Conservation (phyloP, 768 basidiomycete genomes). For the Scleroderma bovista region DNA sequence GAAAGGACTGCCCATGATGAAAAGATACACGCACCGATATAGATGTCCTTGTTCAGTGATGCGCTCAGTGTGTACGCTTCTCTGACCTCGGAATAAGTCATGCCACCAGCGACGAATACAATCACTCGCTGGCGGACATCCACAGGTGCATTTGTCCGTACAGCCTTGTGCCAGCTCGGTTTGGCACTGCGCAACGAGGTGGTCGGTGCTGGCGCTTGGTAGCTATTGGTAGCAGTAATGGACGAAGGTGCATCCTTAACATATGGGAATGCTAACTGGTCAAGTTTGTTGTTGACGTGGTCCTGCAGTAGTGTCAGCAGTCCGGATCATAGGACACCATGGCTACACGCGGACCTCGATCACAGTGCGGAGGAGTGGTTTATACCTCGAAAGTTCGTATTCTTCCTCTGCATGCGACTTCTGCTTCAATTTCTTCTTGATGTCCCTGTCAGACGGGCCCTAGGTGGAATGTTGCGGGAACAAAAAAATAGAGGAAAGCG, state of each 20-base stretch:
- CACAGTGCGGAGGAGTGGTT: slow-evolving; percentile 73
- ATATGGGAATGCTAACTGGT: slow-evolving; percentile 80
- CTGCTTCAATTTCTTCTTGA: slow-evolving; percentile 76
- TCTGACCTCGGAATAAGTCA: slow-evolving; percentile 94
- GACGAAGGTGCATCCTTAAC: slow-evolving; percentile 71
- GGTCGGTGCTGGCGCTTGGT: slow-evolving; percentile 48
- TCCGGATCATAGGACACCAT: not conserved
- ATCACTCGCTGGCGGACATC: slow-evolving; percentile 71
- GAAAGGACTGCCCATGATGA: slow-evolving; percentile 35
- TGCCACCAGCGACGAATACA: slow-evolving; percentile 90
- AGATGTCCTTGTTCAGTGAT: slow-evolving; percentile 78
- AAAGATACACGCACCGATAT: slow-evolving; percentile 77
- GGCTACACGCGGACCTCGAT: slow-evolving; percentile 56
- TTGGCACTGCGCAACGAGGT: slow-evolving; percentile 85
- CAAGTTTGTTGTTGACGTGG: slow-evolving; percentile 72
- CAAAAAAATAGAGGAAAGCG: not conserved
- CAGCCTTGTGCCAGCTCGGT: slow-evolving; percentile 84
- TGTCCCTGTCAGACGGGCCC: slow-evolving; percentile 73
- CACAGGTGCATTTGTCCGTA: slow-evolving; percentile 44
- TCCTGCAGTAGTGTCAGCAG: slow-evolving; percentile 49
- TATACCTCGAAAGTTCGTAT: slow-evolving; percentile 93
- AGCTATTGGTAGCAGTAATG: slow-evolving; percentile 39
- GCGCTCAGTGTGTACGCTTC: slow-evolving; percentile 78
- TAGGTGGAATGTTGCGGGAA: slow-evolving; percentile 22
- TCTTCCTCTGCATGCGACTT: slow-evolving; percentile 78